Conservation (phyloP, 2,329 filamentous ascomycete species). For the Acephala macrosclerotiorum region DNA sequence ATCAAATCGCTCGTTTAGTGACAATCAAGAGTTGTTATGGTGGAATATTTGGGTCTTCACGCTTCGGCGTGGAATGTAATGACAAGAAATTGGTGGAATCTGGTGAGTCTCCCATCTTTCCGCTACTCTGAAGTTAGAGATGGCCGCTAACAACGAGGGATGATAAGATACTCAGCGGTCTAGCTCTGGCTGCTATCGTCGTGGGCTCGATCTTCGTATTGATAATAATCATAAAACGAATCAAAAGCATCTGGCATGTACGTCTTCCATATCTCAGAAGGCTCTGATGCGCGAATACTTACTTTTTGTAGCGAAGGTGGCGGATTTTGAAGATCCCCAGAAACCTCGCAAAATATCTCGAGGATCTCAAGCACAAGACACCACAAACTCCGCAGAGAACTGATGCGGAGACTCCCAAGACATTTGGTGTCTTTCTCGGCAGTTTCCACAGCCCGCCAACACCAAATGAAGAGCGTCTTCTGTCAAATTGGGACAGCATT, state of each 20-base stretch:
- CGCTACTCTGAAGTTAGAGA: neutral
- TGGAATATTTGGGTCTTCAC: conserved; percentile 1
- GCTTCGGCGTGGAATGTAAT: conserved; percentile 15
- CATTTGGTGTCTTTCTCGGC: too few relatives aligned
- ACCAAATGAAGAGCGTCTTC: conserved; percentile 44
- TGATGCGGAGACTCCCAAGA: too few relatives aligned
- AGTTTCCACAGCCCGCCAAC: conserved; percentile 28
- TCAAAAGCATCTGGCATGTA: too few relatives aligned
- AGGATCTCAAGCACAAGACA: too few relatives aligned
- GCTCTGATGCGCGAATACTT: too few relatives aligned
- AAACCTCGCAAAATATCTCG: too few relatives aligned
- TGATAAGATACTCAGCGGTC: conserved; percentile 7
- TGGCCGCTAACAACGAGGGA: neutral
- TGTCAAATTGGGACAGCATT: conserved; percentile 49
- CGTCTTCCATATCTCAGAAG: too few relatives aligned
- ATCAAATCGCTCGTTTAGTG: too few relatives aligned
- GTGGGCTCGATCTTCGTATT: neutral
- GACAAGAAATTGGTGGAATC: conserved; percentile 13
- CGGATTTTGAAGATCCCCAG: too few relatives aligned
- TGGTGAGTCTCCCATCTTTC: neutral
- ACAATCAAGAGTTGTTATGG: neutral
- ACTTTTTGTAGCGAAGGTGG: too few relatives aligned
- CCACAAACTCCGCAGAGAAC: too few relatives aligned
- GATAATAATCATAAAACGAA: neutral
- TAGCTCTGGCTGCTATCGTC: neutral